Conservation (phyloP, 768 basidiomycete species). For the Gautieria morchelliformis region DNA sequence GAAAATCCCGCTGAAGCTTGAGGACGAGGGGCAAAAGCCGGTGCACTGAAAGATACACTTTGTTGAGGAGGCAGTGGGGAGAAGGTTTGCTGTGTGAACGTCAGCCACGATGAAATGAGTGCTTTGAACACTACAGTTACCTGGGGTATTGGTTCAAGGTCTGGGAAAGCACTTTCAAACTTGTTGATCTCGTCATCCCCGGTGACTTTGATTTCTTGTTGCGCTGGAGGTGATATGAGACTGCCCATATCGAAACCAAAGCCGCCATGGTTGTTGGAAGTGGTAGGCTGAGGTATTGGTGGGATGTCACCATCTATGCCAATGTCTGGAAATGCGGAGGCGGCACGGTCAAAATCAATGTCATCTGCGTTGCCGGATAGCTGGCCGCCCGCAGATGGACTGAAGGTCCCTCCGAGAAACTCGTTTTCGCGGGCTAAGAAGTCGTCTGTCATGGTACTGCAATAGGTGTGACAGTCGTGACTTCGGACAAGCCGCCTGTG, state of each 20-base stretch:
- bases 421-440: constrained; percentile 27
- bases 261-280: constrained; percentile 10
- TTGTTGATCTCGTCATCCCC: constrained; percentile 79
- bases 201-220: constrained; percentile 64
- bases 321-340: constrained; percentile 79
- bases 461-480: not conserved
- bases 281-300: constrained; percentile 23
- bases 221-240: constrained; percentile 42
- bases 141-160: constrained; percentile 37
- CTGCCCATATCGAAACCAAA: constrained; percentile 56
- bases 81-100: constrained; percentile 19
- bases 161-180: constrained; percentile 82
- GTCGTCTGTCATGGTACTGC: constrained; percentile 16
- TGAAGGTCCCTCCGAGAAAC: constrained; percentile 24
- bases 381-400: constrained; percentile 18
- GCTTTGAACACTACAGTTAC: constrained; percentile 7
- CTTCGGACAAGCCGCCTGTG: not conserved
- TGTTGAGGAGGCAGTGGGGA: constrained; percentile 20
- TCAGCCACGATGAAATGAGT: not conserved
- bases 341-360: constrained; percentile 76
- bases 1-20: constrained; percentile 61
- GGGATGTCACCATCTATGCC: constrained; percentile 52
- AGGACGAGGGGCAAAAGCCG: constrained; percentile 68
- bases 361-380: constrained; percentile 35
- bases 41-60: constrained; percentile 24